Conservation (phyloP, 495 filamentous ascomycete genomes). For the Penicillium bovifimosum region DNA sequence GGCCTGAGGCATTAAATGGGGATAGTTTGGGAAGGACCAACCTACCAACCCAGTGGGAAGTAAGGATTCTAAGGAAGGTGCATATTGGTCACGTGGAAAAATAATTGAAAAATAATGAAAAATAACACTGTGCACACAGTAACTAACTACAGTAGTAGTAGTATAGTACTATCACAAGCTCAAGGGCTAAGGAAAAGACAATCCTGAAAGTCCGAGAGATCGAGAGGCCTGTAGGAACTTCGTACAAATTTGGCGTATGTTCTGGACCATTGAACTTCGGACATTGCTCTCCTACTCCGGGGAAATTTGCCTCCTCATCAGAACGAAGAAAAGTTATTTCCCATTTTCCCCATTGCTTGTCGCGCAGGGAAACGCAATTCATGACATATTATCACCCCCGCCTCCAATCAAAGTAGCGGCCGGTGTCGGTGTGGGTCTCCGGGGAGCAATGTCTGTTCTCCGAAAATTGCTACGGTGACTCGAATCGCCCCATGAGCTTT, state of each 20-base stretch:
- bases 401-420: slow-evolving; percentile 17
- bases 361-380: neutral
- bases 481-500: slow-evolving; percentile 10
- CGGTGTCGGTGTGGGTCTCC: slow-evolving; percentile 27
- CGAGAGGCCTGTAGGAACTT: too few relatives aligned
- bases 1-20: neutral
- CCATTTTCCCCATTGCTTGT: neutral
- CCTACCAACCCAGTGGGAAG: neutral
- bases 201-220: too few relatives aligned
- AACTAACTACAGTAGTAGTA: too few relatives aligned
- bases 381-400: neutral
- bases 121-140: too few relatives aligned
- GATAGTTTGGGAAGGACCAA: neutral
- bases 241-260: too few relatives aligned
- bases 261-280: neutral
- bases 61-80: neutral
- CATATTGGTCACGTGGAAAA: neutral
- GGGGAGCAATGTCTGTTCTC: slow-evolving; percentile 36
- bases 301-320: neutral
- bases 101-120: too few relatives aligned
- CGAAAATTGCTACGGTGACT: slow-evolving; percentile 29
- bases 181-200: too few relatives aligned
- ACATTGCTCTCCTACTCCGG: neutral
- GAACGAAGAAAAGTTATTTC: neutral
- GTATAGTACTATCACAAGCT: too few relatives aligned